phyloP scores from a whole-genome alignment of 1,284 basidiomycete species.

The Microbotryum silenes-acaulis region DNA sequence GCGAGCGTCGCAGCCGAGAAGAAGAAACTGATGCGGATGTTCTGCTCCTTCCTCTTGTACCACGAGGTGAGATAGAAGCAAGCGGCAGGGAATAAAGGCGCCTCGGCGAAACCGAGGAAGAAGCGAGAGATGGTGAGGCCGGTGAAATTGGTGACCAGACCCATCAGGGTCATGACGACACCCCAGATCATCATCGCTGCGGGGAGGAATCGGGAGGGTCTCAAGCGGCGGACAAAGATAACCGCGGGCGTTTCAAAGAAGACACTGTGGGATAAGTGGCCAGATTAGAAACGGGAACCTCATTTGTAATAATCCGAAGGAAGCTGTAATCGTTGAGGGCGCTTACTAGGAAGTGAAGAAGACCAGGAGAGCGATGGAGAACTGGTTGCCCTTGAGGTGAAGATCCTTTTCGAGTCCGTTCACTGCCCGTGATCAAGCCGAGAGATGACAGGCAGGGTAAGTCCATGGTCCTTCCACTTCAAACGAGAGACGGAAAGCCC shows the following conservation, averaged over 20 bases:
- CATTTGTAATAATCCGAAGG: conserved; percentile 10
- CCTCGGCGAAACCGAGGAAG: conserved; percentile 42
- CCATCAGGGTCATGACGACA: conserved; percentile 44
- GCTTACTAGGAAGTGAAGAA: conserved; percentile 27
- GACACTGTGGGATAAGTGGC: neutral
- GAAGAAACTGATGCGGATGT: conserved; percentile 44
- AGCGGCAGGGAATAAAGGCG: conserved; percentile 34
- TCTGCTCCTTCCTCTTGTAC: conserved; percentile 42
- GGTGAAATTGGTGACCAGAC: conserved; percentile 41
- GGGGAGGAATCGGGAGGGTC: conserved; percentile 40
- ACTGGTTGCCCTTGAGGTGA: conserved; percentile 36
- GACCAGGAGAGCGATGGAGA: conserved; percentile 23
- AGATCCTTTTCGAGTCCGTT: conserved; percentile 42
- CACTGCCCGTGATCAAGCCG: conserved; percentile 8
- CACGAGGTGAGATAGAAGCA: conserved; percentile 43
- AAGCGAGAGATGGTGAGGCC: conserved; percentile 43
- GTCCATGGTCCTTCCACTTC: too few species aligned
- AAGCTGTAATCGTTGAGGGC: neutral
- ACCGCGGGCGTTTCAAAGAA: conserved; percentile 16
- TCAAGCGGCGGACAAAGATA: conserved; percentile 4
- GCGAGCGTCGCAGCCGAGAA: conserved; percentile 45
- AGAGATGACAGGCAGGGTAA: too few species aligned
- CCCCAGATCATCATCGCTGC: conserved; percentile 18
- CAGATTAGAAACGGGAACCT: neutral
- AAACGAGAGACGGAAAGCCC: neutral